phyloP scores from a whole-genome alignment of 2,329 filamentous ascomycete species.

The Aspergillus chevalieri region DNA sequence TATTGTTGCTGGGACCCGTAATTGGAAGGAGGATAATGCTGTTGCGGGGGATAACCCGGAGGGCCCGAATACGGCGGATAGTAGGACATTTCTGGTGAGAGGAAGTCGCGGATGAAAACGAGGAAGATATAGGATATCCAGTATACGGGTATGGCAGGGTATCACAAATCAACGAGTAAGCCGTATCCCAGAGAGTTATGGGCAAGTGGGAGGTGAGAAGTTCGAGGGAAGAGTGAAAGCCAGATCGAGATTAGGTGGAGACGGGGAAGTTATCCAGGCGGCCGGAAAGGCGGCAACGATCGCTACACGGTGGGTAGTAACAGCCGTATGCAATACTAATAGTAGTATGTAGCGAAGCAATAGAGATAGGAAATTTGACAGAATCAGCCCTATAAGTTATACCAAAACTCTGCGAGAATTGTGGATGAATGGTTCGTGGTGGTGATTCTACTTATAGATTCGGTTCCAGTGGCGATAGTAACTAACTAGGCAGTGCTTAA shows the following conservation, averaged over 20 bases:
- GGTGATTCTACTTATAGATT: too few relatives aligned
- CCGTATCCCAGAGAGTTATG: neutral
- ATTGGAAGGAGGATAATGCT: slow-evolving; percentile 27
- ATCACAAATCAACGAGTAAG: slow-evolving; percentile 7
- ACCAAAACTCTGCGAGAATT: too few relatives aligned
- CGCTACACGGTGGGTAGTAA: neutral
- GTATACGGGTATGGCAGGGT: slow-evolving; percentile 1
- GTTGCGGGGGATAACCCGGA: slow-evolving; percentile 50
- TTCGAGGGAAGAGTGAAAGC: slow-evolving; percentile 4
- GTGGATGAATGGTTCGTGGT: too few relatives aligned
- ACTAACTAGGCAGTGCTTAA: too few relatives aligned
- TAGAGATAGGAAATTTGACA: too few relatives aligned
- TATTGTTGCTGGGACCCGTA: slow-evolving; percentile 37
- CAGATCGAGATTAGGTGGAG: slow-evolving; percentile 3
- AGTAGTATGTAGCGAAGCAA: neutral
- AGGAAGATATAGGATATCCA: neutral
- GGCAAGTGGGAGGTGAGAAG: neutral
- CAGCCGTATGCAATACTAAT: neutral
- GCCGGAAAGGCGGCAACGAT: neutral
- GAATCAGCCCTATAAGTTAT: too few relatives aligned
- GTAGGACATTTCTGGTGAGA: slow-evolving; percentile 50
- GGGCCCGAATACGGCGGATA: slow-evolving; percentile 56
- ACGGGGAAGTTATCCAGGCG: neutral
- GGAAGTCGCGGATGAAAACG: slow-evolving; percentile 1
- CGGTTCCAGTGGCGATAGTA: too few relatives aligned